Evolutionary conservation across 495 filamentous ascomycete genomes (phyloP).

Genomic region (Amphirosellinia nigrospora): DNA sequence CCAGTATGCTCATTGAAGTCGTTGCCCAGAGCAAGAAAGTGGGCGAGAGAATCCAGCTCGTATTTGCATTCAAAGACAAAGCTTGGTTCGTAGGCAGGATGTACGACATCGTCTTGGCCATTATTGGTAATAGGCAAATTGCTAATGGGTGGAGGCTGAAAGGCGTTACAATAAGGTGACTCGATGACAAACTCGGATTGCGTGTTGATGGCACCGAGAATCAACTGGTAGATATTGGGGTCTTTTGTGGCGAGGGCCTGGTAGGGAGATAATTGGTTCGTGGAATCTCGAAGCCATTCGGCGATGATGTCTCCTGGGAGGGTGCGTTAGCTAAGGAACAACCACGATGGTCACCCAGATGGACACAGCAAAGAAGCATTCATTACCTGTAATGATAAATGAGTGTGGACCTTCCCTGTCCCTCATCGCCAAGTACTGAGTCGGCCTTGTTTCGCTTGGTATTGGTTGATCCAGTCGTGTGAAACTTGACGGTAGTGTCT

Average conservation of each 20-base stretch:
- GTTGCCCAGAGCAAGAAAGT: conserved; percentile 86
- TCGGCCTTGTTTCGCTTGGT: conserved; percentile 43
- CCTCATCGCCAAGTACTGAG: conserved; percentile 48
- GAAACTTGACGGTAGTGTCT: conserved; percentile 82
- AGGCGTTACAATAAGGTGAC: conserved; percentile 97
- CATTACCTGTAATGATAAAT: conserved; percentile 91
- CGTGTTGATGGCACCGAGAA: conserved; percentile 94
- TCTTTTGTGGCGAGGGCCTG: conserved; percentile 84
- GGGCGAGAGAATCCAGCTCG: conserved; percentile 92
- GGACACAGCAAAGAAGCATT: background rate
- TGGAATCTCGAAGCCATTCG: conserved; percentile 97
- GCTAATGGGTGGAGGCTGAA: conserved; percentile 89
- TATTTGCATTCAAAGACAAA: conserved; percentile 99
- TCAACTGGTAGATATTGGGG: conserved; percentile 72
- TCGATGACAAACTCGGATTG: conserved; percentile 94
- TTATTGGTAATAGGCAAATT: conserved; percentile 70
- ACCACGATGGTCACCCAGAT: background rate
- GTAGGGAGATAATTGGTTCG: conserved; percentile 92
- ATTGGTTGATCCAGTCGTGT: conserved; percentile 48
- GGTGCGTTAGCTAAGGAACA: background rate
- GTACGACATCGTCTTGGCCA: conserved; percentile 81
- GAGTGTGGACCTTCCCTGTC: conserved; percentile 79
- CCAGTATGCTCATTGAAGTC: conserved; percentile 83
- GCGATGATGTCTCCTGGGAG: conserved; percentile 79
- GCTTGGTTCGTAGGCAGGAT: conserved; percentile 81